Conservation (phyloP, 2,329 filamentous ascomycete genomes). For the Xylariomycetidae sp. region DNA sequence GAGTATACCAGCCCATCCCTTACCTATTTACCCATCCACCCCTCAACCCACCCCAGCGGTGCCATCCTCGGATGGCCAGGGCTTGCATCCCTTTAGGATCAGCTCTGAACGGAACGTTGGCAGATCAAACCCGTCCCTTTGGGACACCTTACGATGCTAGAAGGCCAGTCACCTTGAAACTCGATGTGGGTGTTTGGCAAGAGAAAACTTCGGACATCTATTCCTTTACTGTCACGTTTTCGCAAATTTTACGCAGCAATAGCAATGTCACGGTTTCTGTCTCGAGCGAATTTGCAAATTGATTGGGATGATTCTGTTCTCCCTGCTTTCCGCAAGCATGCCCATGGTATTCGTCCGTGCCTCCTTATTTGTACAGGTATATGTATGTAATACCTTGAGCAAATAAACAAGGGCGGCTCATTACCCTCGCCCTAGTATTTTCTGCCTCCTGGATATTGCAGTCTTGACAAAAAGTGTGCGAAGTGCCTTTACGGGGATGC, state of each 20-base stretch:
- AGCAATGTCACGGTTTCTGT: too few relatives aligned
- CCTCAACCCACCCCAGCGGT: constrained; percentile 53
- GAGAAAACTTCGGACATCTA: constrained; percentile 33
- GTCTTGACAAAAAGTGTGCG: too few relatives aligned
- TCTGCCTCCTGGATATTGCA: too few relatives aligned
- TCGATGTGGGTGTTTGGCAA: constrained; percentile 30
- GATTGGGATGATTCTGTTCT: too few relatives aligned
- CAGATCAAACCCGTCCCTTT: constrained; percentile 42
- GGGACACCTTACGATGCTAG: constrained; percentile 26
- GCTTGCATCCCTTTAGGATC: constrained; percentile 60
- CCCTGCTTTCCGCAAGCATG: too few relatives aligned
- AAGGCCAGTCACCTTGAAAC: constrained; percentile 26
- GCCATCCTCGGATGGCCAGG: constrained; percentile 70
- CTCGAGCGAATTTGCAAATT: too few relatives aligned
- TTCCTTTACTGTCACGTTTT: not conserved
- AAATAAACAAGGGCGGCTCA: too few relatives aligned
- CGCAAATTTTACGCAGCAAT: not conserved
- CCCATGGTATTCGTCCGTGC: too few relatives aligned
- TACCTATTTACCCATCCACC: constrained; percentile 5
- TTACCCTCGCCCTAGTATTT: too few relatives aligned
- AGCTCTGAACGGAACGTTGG: constrained; percentile 82
- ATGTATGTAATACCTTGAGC: too few relatives aligned
- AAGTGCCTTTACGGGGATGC: too few relatives aligned
- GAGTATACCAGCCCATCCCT: constrained; percentile 3
- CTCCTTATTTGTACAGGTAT: too few relatives aligned